These are phyloP conservation scores for Aspergillus quadrilineatus DNA, from an alignment of 2,329 filamentous ascomycete species.

Conservation along the genomic window DNA sequence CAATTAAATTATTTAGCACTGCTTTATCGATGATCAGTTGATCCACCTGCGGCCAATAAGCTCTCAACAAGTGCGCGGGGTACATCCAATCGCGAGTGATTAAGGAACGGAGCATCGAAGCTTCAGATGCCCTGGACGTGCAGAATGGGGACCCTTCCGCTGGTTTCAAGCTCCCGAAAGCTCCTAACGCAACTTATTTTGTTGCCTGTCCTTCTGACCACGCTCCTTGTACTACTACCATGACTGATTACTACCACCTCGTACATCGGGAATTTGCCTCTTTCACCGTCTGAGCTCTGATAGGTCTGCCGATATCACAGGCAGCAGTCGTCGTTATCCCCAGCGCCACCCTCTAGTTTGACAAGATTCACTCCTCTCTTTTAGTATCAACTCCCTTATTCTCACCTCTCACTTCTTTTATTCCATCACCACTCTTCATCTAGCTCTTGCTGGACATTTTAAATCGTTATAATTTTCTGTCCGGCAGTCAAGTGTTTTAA, in stretches of 20 bases:
- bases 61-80: conserved; percentile 9
- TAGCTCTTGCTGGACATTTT: neutral
- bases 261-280: conserved; percentile 4
- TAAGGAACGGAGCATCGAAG: neutral
- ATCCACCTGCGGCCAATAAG: conserved; percentile 8
- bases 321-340: conserved; percentile 19
- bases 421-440: neutral
- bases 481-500: neutral
- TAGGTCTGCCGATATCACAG: conserved; percentile 11
- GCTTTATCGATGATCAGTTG: neutral
- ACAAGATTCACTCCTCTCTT: neutral
- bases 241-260: neutral
- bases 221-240: conserved; percentile 3
- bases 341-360: conserved; percentile 4
- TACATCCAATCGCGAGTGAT: neutral
- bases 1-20: neutral
- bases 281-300: conserved; percentile 11
- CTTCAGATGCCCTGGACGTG: neutral
- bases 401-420: neutral
- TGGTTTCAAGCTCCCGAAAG: conserved; percentile 3
- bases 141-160: neutral
- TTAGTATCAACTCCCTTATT: neutral
- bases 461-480: neutral
- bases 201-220: conserved; percentile 14
- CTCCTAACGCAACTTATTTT: conserved; percentile 9